Evolutionary conservation across 331 rosid genomes (phyloP), one percentile per base, ranked within the genome.

Genomic region (Arachis monticola): DNA sequence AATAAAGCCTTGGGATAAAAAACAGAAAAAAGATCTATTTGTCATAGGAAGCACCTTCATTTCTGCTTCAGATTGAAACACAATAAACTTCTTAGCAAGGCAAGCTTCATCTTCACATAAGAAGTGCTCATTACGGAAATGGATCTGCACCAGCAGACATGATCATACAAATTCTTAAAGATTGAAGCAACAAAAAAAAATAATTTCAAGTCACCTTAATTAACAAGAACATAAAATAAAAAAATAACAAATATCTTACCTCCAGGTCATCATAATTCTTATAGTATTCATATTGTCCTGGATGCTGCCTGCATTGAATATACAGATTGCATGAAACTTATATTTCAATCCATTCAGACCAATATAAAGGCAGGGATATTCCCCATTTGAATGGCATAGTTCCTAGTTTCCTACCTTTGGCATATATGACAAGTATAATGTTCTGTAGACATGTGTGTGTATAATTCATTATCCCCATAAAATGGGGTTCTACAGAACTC

Each of bases 401-500:
- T n/a, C 45, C 61, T 81, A 95, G 97, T 97, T 87, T 84, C 45
- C 57, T 81, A 95, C 99, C 99, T 87, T 84, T 87, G 97, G 85
- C 99, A 95, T 76, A 95, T 84, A 82, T 95, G 99, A 79, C 99
- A 95, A n/a, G 93, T 92, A 77, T 75, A 95, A 84, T 95, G 99
- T 67, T 95, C 99, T 0, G 93, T 95, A 44, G 96, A 83, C 99
- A 95, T 92, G 75, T 95, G 99, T 3, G 89, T 68, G 85, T 92
- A 95, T 10, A 92, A 78, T 74, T 95, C 99, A 75, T 95, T 92
- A 76, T 95, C 97, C 70, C 97, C 97, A 63, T 95, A 95, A 80
- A 92, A 95, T 8, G 97, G 93, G 31, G 92, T 85, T 83, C 77
- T 75, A 85, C 99, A 95, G 78, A 86, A 95, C 38, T 92, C 96